Base-by-base conservation (phyloP, 352 stramenopile genomes). In the Phytophthora uliginosa region DNA sequence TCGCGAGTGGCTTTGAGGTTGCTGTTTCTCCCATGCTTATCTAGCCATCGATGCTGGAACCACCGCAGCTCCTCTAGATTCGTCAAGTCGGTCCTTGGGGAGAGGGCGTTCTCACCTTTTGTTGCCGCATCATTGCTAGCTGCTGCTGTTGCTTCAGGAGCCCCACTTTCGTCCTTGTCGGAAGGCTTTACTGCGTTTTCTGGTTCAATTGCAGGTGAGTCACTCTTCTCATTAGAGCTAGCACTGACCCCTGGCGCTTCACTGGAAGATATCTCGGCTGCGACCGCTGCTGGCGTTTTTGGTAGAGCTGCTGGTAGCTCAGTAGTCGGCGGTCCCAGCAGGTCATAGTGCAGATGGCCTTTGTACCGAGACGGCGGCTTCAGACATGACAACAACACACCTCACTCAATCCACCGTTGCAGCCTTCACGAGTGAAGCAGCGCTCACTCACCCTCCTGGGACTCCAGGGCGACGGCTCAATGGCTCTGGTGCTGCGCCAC, bases 31-130 rank as follows among this genome's bases (percentile, higher is more conserved):
- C 88, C 88, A 61, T 93, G 88, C 48, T 88, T 92, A 63, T 84
- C 79, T 13, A 95, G 78, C 88, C 88, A 95, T 0, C 83, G 84
- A 47, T 95, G 88, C 59, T 93, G 78, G 34, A 90, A 82, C 88
- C 88, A 95, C 58, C 85, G 78, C 55, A 94, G 65, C 57, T 94
- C 87, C 13, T 93, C 87, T 4, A 83, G 40, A 61, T 92, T 93
- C 15, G 63, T 82, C 55, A 68, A 54, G n/a, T 24, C 13, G 17
- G 40, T 63, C 18, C 54, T 75, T 22, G 5, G 17, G 71, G 28
- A 42, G 53, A 22, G 28, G 28, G 47, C 54, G 50, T 24, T 28
- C 15, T 6, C 47, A 20, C 47, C 47, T 28, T 53, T 53, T 26
- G 47, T 20, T 7, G 7, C 3, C 47, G 2, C 10, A 18, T 51